Conservation (phyloP, 2,329 filamentous ascomycete species). For the Penicillium sp. region DNA sequence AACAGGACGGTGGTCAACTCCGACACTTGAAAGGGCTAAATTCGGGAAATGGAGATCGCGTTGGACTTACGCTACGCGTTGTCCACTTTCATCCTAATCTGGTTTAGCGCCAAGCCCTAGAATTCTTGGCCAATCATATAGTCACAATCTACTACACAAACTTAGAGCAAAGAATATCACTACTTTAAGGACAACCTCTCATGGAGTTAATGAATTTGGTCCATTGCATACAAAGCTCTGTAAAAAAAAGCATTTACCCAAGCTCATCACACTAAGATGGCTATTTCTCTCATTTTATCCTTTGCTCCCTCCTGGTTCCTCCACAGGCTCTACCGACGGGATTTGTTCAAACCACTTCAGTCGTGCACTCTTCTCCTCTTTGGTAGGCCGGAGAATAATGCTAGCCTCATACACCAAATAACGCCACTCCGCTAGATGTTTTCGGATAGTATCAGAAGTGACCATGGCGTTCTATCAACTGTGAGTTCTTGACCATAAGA, state of each 20-base stretch:
- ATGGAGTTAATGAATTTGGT: no score
- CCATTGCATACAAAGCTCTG: no score
- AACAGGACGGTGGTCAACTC: background rate
- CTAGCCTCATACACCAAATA: background rate
- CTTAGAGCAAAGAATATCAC: background rate
- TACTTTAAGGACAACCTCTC: background rate
- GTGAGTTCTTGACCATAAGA: background rate
- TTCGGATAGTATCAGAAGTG: background rate
- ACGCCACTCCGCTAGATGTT: background rate
- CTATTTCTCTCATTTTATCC: background rate
- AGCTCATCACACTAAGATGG: no score
- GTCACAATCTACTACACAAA: background rate
- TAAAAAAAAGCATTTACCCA: no score
- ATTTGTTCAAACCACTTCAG: background rate
- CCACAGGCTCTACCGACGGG: background rate
- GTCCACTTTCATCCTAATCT: conserved; percentile 33
- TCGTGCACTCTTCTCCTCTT: background rate
- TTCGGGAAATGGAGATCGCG: conserved; percentile 1
- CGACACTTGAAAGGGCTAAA: conserved; percentile 1
- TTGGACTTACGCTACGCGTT: conserved; percentile 18
- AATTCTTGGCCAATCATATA: conserved; percentile 15
- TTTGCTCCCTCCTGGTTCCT: background rate
- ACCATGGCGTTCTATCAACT: background rate
- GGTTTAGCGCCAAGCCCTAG: conserved; percentile 22
- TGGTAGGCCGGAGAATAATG: background rate